Evolutionary conservation across 2,329 filamentous ascomycete species (phyloP).

Genomic region (Neophaeococcomyces aloes): DNA sequence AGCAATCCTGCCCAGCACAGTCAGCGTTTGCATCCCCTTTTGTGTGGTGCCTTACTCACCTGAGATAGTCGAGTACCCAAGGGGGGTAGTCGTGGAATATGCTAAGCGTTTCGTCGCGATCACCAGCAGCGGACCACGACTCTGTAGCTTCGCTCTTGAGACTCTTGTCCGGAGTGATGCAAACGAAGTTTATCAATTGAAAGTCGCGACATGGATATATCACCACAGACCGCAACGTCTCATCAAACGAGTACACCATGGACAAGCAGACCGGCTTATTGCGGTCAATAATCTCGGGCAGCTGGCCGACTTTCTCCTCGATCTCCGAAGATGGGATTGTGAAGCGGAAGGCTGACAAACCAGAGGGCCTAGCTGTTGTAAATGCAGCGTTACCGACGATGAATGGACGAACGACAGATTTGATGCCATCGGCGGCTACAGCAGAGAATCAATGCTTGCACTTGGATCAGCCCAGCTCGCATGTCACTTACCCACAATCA

Average conservation of each 20-base stretch:
- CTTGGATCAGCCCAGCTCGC: too few species aligned
- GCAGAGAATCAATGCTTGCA: too few species aligned
- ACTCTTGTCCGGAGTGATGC: constrained; percentile 9
- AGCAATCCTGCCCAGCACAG: too few species aligned
- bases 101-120: background rate
- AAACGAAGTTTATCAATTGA: constrained; percentile 11
- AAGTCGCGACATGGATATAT: constrained; percentile 12
- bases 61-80: background rate
- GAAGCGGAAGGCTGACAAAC: background rate
- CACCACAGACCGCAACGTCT: background rate
- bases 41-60: too few species aligned
- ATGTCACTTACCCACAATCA: too few species aligned
- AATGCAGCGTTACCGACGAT: constrained; percentile 9
- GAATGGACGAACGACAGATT: constrained; percentile 10
- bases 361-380: too few species aligned
- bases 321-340: too few species aligned
- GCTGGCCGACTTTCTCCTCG: too few species aligned
- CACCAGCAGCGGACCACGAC: constrained; percentile 5
- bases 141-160: background rate
- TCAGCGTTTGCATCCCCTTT: too few species aligned
- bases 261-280: too few species aligned
- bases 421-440: constrained; percentile 13
- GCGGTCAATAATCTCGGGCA: too few species aligned
- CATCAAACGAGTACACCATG: too few species aligned
- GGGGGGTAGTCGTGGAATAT: background rate